Evolutionary conservation across 139 green algal genomes (phyloP).

Genomic region (Micractinium conductrix): DNA sequence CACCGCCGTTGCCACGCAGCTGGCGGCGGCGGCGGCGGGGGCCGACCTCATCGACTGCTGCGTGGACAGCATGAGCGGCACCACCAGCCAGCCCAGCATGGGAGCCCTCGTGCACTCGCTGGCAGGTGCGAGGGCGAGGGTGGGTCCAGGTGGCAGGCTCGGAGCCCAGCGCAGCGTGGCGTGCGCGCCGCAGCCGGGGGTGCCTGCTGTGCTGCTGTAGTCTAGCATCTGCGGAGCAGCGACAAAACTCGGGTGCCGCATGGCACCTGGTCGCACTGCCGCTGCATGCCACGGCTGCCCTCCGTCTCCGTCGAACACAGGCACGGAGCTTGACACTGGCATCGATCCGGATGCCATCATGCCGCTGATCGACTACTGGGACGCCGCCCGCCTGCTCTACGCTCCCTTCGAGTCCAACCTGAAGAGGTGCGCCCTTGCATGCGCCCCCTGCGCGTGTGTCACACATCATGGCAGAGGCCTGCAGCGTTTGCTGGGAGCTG

Average conservation of each 20-base stretch:
- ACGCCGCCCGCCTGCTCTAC: constrained; percentile 87
- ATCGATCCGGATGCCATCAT: constrained; percentile 69
- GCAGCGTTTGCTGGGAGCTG: too few species aligned
- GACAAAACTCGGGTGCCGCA: too few species aligned
- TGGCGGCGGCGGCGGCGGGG: constrained; percentile 79
- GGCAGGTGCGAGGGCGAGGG: neutral
- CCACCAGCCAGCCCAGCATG: constrained; percentile 83
- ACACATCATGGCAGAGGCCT: neutral
- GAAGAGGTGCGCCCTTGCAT: constrained; percentile 37
- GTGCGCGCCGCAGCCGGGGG: too few species aligned
- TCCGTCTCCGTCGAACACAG: too few species aligned
- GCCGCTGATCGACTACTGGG: constrained; percentile 84
- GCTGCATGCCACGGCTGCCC: too few species aligned
- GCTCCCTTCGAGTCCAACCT: constrained; percentile 90
- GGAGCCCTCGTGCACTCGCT: constrained; percentile 85
- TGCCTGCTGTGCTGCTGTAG: too few species aligned
- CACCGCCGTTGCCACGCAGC: constrained; percentile 76
- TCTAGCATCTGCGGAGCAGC: too few species aligned
- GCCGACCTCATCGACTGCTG: constrained; percentile 90
- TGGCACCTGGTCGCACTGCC: too few species aligned
- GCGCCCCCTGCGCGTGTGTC: neutral
- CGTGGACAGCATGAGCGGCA: constrained; percentile 85
- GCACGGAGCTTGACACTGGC: constrained; percentile 85
- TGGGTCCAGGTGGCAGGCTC: neutral
- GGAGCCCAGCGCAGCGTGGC: too few species aligned